Evolutionary conservation across 2,329 filamentous ascomycete genomes (phyloP).

Genomic region (Coniochaeta pulveracea): DNA sequence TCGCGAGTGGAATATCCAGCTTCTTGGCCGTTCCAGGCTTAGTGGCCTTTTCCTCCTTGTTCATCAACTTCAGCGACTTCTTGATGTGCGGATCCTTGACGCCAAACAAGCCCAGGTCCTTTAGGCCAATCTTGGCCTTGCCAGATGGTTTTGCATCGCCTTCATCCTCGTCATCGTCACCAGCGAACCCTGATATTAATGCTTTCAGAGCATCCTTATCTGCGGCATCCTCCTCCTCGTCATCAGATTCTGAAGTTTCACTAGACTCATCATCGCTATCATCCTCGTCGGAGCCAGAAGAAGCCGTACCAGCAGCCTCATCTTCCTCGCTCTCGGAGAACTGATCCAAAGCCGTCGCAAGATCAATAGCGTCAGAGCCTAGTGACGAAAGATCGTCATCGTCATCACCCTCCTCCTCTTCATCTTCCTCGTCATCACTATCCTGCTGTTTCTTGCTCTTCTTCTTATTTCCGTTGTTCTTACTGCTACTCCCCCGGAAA

Average conservation of each 20-base stretch:
- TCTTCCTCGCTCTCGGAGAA: constrained; percentile 39
- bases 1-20: constrained; percentile 71
- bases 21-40: constrained; percentile 53
- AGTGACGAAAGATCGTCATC: constrained; percentile 47
- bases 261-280: constrained; percentile 22
- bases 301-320: constrained; percentile 30
- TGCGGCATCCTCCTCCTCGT: constrained; percentile 33
- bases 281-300: constrained; percentile 29
- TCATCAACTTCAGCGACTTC: constrained; percentile 66
- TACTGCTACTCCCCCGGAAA: constrained; percentile 36
- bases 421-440: constrained; percentile 34
- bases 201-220: constrained; percentile 55
- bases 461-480: constrained; percentile 20
- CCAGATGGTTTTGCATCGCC: constrained; percentile 25
- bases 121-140: constrained; percentile 59
- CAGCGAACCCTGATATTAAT: constrained; percentile 58
- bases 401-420: constrained; percentile 36
- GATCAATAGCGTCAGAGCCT: constrained; percentile 47
- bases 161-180: constrained; percentile 48
- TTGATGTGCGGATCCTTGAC: constrained; percentile 66
- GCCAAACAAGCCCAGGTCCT: constrained; percentile 61
- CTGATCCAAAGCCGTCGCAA: constrained; percentile 45
- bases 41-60: constrained; percentile 46
- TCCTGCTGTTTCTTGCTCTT: constrained; percentile 23
- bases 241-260: constrained; percentile 22